A percentile compares a stretch with the other conserved stretches of the same genome.
Evolutionary conservation across 2,329 filamentous ascomycete species (phyloP).

Genomic region (Aspergillus unguis): DNA sequence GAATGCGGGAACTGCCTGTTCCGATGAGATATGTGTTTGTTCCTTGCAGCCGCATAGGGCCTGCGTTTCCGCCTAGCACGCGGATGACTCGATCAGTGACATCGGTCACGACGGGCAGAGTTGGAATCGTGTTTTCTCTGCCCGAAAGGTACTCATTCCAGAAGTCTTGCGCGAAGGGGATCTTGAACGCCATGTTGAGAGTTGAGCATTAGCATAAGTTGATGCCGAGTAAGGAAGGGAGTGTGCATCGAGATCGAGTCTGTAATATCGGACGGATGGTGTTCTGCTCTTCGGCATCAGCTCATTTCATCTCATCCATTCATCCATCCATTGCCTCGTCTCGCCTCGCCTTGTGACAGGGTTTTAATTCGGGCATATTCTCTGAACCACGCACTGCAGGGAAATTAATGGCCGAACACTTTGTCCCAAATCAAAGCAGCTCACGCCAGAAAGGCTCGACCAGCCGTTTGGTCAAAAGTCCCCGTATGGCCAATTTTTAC

Average conservation of each 20-base stretch:
- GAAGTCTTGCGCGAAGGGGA: conserved; percentile 10
- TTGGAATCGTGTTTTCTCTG: conserved; percentile 27
- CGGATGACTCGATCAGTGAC: conserved; percentile 40
- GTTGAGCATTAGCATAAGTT: neutral
- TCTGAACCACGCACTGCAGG: neutral
- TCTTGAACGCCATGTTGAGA: conserved; percentile 6
- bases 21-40: conserved; percentile 41
- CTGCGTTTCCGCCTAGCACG: conserved; percentile 43
- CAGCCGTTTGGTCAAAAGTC: conserved; percentile 5
- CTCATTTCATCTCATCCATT: too few relatives aligned
- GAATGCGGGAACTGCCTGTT: conserved; percentile 23
- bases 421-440: neutral
- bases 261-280: neutral
- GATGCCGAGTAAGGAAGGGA: neutral
- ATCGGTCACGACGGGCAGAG: conserved; percentile 36
- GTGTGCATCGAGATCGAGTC: neutral
- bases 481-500: conserved; percentile 2
- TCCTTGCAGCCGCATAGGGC: conserved; percentile 39
- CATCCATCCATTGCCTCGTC: too few relatives aligned
- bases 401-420: conserved; percentile 3
- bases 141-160: conserved; percentile 16
- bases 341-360: neutral
- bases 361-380: conserved; percentile 11
- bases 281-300: neutral
- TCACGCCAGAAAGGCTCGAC: neutral